phyloP scores from a whole-genome alignment of 2,329 filamentous ascomycete genomes.

The Aspergillus amoenus region DNA sequence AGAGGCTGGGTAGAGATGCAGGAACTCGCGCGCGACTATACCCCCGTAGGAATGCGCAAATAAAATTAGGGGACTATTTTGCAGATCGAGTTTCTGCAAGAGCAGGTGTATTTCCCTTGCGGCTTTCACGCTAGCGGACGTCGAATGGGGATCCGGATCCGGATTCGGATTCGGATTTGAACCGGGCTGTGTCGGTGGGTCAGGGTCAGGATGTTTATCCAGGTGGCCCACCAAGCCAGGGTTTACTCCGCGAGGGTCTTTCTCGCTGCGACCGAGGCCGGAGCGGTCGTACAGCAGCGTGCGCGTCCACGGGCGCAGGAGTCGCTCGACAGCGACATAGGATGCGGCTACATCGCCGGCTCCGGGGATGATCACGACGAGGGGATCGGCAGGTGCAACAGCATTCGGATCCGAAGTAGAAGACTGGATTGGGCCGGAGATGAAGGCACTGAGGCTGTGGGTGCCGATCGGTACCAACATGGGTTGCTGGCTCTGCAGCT shows the following conservation, averaged over 20 bases:
- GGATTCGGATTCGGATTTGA: not conserved
- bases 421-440: constrained; percentile 23
- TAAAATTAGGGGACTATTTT: too few species aligned
- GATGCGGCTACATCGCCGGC: constrained; percentile 36
- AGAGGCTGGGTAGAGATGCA: constrained; percentile 30
- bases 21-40: constrained; percentile 40
- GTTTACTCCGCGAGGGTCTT: not conserved
- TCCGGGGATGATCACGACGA: constrained; percentile 36
- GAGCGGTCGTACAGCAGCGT: constrained; percentile 40
- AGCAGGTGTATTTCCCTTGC: constrained; percentile 18
- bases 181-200: constrained; percentile 1
- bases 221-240: too few species aligned
- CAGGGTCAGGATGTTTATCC: too few species aligned
- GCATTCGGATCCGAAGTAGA: not conserved
- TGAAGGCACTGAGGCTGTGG: constrained; percentile 31
- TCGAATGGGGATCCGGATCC: not conserved
- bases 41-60: constrained; percentile 44
- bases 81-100: too few species aligned
- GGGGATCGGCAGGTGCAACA: constrained; percentile 19
- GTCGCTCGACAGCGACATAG: constrained; percentile 33
- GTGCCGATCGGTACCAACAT: constrained; percentile 31
- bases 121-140: constrained; percentile 20
- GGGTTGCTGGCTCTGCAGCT: not conserved
- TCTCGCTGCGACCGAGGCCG: constrained; percentile 38
- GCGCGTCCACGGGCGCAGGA: constrained; percentile 27